A percentile compares a stretch with the other conserved stretches of the same genome.
Evolutionary conservation across 352 stramenopile genomes (phyloP).

Genomic region (Phytophthora nicotianae): DNA sequence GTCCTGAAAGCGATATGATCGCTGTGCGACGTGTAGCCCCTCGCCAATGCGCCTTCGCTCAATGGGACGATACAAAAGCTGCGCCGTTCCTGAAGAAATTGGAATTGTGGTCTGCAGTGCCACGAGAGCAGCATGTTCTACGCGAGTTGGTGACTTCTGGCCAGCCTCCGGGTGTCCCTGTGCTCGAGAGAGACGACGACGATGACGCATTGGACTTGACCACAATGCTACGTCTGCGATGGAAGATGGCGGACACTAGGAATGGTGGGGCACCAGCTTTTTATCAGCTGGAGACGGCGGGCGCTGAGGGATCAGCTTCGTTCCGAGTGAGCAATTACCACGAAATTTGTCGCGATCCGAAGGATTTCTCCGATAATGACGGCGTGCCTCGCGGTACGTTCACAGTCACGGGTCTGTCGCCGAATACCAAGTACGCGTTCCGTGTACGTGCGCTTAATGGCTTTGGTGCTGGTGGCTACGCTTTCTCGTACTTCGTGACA

Average conservation of each 20-base stretch:
- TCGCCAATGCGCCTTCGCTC: constrained; percentile 56
- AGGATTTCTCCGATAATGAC: constrained; percentile 81
- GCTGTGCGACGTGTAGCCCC: constrained; percentile 60
- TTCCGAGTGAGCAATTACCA: constrained; percentile 76
- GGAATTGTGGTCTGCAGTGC: constrained; percentile 72
- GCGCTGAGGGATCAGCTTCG: constrained; percentile 66
- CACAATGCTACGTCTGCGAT: constrained; percentile 69
- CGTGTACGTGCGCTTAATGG: constrained; percentile 90
- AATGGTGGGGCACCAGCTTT: constrained; percentile 79
- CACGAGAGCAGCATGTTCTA: constrained; percentile 73
- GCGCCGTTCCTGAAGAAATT: constrained; percentile 67
- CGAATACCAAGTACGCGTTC: constrained; percentile 92
- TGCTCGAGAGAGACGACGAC: constrained; percentile 51
- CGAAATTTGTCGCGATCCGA: constrained; percentile 90
- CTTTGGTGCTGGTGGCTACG: constrained; percentile 88
- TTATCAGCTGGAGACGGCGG: constrained; percentile 82
- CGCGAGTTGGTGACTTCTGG: constrained; percentile 72
- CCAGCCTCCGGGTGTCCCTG: constrained; percentile 57
- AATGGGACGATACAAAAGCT: constrained; percentile 67
- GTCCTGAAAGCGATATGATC: constrained; percentile 72
- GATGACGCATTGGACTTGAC: constrained; percentile 60
- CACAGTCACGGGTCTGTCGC: constrained; percentile 60
- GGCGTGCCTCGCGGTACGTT: constrained; percentile 82
- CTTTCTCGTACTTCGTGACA: constrained; percentile 88
- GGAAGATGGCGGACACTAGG: constrained; percentile 60